Evolutionary conservation across 345 rosid genomes (phyloP).

Genomic region (Gossypium mustelinum): DNA sequence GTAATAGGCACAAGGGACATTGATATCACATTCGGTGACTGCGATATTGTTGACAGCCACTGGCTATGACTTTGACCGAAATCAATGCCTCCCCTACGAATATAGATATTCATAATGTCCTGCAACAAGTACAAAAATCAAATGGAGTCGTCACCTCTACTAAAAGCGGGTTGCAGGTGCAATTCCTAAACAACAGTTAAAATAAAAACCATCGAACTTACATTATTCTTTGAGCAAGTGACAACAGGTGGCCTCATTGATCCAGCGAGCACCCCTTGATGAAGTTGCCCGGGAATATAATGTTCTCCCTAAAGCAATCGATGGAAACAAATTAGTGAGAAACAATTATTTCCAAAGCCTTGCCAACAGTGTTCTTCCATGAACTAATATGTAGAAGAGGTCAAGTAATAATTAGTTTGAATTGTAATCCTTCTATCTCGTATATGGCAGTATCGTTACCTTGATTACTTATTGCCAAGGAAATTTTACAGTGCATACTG

Average conservation of each 20-base stretch:
- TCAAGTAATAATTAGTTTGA: background rate
- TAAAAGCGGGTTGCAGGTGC: background rate
- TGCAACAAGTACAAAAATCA: background rate
- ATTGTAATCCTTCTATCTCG: background rate
- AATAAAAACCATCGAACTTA: slow-evolving; percentile 25
- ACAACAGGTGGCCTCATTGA: slow-evolving; percentile 41
- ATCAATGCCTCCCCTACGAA: slow-evolving; percentile 79
- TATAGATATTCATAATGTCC: slow-evolving; percentile 32
- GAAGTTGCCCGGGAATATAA: slow-evolving; percentile 33
- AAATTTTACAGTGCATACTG: background rate
- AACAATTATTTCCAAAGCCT: no score
- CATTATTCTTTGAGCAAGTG: slow-evolving; percentile 56
- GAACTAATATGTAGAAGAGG: background rate
- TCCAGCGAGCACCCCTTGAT: slow-evolving; percentile 31
- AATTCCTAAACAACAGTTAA: background rate
- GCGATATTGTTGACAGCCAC: slow-evolving; percentile 81
- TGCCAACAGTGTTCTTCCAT: background rate
- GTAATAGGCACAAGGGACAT: slow-evolving; percentile 90
- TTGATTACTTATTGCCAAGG: slow-evolving; percentile 9
- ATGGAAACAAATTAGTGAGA: background rate
- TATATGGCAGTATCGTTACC: background rate
- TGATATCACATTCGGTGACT: slow-evolving; percentile 79
- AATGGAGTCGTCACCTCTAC: background rate
- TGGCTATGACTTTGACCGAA: slow-evolving; percentile 61
- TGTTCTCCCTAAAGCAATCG: slow-evolving; percentile 44